A percentile compares a stretch with the other conserved stretches of the same genome.
These are phyloP conservation scores for Scedosporium boydii DNA, from an alignment of 2,329 filamentous ascomycete genomes.

Conservation along the genomic window DNA sequence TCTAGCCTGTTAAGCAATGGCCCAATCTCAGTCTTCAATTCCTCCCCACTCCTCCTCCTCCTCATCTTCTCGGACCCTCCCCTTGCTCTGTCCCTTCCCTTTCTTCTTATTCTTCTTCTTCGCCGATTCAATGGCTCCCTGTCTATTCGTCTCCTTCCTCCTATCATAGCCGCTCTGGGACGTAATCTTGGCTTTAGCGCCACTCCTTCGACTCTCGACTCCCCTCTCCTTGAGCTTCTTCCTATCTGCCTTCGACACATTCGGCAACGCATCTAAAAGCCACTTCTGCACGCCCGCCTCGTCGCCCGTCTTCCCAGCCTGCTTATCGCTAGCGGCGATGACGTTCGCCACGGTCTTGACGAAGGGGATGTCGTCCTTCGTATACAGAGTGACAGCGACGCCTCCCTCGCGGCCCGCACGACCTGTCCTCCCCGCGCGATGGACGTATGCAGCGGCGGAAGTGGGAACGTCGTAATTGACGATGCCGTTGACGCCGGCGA, in stretches of 20 bases:
- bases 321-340: slow-evolving; percentile 72
- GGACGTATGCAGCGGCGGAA: slow-evolving; percentile 83
- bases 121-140: slow-evolving; percentile 52
- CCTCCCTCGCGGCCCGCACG: slow-evolving; percentile 81
- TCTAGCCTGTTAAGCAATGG: not conserved
- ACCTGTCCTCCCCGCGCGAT: slow-evolving; percentile 85
- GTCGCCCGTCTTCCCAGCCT: slow-evolving; percentile 44
- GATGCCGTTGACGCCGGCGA: slow-evolving; percentile 88
- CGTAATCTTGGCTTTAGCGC: slow-evolving; percentile 59
- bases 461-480: slow-evolving; percentile 96
- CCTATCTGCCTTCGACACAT: slow-evolving; percentile 73
- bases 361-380: slow-evolving; percentile 82
- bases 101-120: slow-evolving; percentile 45
- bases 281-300: slow-evolving; percentile 65
- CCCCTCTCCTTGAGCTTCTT: slow-evolving; percentile 74
- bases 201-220: slow-evolving; percentile 57
- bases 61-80: slow-evolving; percentile 14
- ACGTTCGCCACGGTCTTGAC: slow-evolving; percentile 91
- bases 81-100: slow-evolving; percentile 15
- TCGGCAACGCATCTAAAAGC: slow-evolving; percentile 80
- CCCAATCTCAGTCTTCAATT: slow-evolving; percentile 25
- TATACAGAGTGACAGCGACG: slow-evolving; percentile 88
- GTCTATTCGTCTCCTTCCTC: slow-evolving; percentile 55
- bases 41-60: slow-evolving; percentile 36
- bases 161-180: slow-evolving; percentile 72